Evolutionary conservation across 2,329 filamentous ascomycete genomes (phyloP), one percentile per base, ranked within the genome.

Genomic region (Nectriaceae sp.): DNA sequence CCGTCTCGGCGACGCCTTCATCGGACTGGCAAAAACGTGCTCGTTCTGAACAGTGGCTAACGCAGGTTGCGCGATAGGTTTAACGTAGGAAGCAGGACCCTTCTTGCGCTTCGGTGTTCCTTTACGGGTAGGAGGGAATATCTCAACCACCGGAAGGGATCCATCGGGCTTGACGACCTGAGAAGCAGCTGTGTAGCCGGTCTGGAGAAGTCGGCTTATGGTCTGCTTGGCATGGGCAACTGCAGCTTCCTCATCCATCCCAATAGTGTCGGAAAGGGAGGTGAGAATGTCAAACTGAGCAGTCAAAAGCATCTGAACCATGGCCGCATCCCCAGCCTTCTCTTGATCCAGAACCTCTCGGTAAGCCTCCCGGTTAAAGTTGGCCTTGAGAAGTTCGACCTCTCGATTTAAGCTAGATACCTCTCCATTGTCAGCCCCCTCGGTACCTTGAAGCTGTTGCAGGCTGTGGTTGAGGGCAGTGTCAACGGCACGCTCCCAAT

Each of bases 91-190:
- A 11, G 67, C 67, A 6, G 71, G 64, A 6, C 68, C 65, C 71
- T 80, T 84, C 74, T 84, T 85, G 55, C 88, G 82, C 71, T 91
- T 93, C 0, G 90, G 88, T 3, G 91, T 95, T 18, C 89, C 88
- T 31, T 80, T 75, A 59, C 85, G 87, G 10, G 77, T 81, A 3
- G 90, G 88, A 5, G 89, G 83, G 56, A 90, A 86, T 29, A 80
- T 76, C 49, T 93, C 85, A 4, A 84, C 71, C 0, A 82, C 77
- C 4, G 77, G 75, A 47, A 80, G 68, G 10, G 75, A 74, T 21
- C 90, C 90, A 60, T 97, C 93, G 2, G 93, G 91, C 66, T 95
- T 96, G 67, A 99, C 88, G 21, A 97, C 83, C 60, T 95, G 90
- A 0, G 89, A 85, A 5, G 87, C 83, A 1, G 89, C 85, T 21